Evolutionary conservation across 1,139 yeast genomes (phyloP), one percentile per base, ranked within the genome.

Genomic region (Citeromyces hawaiiensis): DNA sequence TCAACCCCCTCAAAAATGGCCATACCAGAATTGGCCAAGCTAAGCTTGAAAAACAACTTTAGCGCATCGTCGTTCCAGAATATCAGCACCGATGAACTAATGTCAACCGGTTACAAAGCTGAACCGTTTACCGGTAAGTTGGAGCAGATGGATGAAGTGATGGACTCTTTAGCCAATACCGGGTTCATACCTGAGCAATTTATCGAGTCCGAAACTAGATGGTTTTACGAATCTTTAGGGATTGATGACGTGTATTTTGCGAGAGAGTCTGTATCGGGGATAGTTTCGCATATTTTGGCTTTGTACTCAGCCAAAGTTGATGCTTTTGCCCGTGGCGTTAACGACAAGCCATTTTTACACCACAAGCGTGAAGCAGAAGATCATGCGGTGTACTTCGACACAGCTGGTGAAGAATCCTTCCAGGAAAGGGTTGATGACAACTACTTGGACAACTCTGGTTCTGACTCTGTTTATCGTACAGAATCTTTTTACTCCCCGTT

Each of bases 211-310:
- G 97, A 88, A 61, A 79, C 93, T 7, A 73, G 69, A 52, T 88
- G 96, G 94, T 91, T 91, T 57, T 91, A 91, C 63, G 77, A 83
- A 45, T 64, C 73, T 39, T 70, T 91, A 48, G 96, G 96, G 35
- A 86, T 91, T 46, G 96, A 87, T 55, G 96, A 82, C 56, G 81
- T 86, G 33, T 91, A 85, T 61, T 88, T 91, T 56, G 91, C 94
- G 40, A 75, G 83, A 48, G 96, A 88, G 56, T 64, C 83, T 3
- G 81, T 88, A 17, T 76, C 72, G 43, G 87, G 78, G 43, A 82
- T 91, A 51, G 91, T 86, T 35, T 72, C 83, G 42, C 94, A 86
- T 56, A 75, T 79, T 47, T 86, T 83, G 54, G 83, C 96, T 13
- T 68, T 91, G 44, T 91, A 88, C 60, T 86, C 96, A 34, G 91